Percentiles rank a stretch among this genome's conserved stretches.
These are phyloP conservation scores for Gaeumannomyces tritici DNA, from an alignment of 2,329 filamentous ascomycete genomes.

Conservation along the genomic window DNA sequence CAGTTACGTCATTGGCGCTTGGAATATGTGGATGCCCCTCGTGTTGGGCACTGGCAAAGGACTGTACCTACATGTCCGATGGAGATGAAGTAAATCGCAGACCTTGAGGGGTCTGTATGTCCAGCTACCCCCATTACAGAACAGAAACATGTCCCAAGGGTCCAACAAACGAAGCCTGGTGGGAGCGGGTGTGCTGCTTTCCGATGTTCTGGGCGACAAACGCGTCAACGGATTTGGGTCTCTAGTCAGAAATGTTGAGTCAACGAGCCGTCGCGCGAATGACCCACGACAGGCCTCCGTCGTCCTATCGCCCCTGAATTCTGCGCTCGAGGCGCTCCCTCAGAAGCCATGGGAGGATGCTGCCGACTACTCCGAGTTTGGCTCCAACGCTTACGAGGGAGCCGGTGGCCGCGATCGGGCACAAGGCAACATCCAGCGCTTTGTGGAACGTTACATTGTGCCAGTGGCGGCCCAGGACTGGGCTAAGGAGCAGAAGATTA, in stretches of 20 bases:
- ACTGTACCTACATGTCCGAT: neutral
- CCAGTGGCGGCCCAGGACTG: slow-evolving; percentile 21
- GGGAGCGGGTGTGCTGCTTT: slow-evolving; percentile 49
- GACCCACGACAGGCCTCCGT: slow-evolving; percentile 63
- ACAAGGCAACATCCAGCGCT: slow-evolving; percentile 62
- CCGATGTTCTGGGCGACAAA: slow-evolving; percentile 75
- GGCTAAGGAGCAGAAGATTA: neutral
- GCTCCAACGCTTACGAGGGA: slow-evolving; percentile 66
- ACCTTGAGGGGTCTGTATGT: neutral
- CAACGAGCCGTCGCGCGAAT: slow-evolving; percentile 60
- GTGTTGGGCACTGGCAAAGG: neutral
- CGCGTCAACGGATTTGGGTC: slow-evolving; percentile 77
- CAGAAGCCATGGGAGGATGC: slow-evolving; percentile 82
- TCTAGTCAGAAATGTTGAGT: slow-evolving; percentile 65
- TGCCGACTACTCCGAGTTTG: slow-evolving; percentile 58
- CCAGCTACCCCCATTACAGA: neutral
- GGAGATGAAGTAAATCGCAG: neutral
- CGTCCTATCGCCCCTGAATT: slow-evolving; percentile 80
- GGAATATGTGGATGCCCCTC: neutral
- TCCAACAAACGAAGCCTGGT: neutral
- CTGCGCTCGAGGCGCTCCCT: slow-evolving; percentile 65
- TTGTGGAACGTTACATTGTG: slow-evolving; percentile 82
- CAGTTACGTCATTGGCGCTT: neutral
- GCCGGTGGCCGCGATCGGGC: slow-evolving; percentile 67
- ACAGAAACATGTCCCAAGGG: neutral